Percentiles rank a stretch among this genome's conserved stretches.
phyloP scores from a whole-genome alignment of 257 asterid species.

The Eustoma russellianum region DNA sequence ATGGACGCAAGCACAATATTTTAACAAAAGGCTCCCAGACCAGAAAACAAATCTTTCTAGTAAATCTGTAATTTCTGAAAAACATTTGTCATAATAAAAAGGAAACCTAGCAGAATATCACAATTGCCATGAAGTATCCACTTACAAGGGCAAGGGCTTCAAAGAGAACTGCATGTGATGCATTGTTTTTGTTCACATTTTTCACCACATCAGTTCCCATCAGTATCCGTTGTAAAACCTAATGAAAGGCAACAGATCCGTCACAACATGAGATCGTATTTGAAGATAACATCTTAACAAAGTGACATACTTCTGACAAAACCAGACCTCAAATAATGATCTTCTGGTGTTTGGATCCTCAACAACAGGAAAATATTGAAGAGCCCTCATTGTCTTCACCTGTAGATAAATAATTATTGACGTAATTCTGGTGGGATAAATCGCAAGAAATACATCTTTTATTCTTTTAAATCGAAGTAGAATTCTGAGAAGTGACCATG shows the following conservation, averaged over 20 bases:
- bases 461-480: too few species aligned
- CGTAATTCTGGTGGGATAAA: constrained; percentile 1
- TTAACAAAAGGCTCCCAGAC: neutral
- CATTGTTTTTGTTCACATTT: constrained; percentile 98
- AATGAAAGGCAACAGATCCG: constrained; percentile 13
- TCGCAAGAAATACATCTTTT: neutral
- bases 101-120: constrained; percentile 12
- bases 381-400: constrained; percentile 99
- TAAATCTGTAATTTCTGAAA: neutral
- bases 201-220: constrained; percentile 99
- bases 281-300: constrained; percentile 2
- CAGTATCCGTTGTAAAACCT: constrained; percentile 95
- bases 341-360: constrained; percentile 97
- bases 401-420: constrained; percentile 13
- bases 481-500: too few species aligned
- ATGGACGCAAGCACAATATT: too few species aligned
- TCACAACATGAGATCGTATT: constrained; percentile 2
- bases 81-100: neutral
- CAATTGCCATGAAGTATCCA: neutral
- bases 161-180: constrained; percentile 98
- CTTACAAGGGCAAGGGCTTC: constrained; percentile 99
- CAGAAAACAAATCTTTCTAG: neutral
- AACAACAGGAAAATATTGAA: constrained; percentile 93
- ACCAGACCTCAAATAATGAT: constrained; percentile 87
- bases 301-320: neutral